Percentiles rank a stretch among this genome's conserved stretches.
Evolutionary conservation across 345 rosid genomes (phyloP).

Genomic region (Eucalyptus rudis): DNA sequence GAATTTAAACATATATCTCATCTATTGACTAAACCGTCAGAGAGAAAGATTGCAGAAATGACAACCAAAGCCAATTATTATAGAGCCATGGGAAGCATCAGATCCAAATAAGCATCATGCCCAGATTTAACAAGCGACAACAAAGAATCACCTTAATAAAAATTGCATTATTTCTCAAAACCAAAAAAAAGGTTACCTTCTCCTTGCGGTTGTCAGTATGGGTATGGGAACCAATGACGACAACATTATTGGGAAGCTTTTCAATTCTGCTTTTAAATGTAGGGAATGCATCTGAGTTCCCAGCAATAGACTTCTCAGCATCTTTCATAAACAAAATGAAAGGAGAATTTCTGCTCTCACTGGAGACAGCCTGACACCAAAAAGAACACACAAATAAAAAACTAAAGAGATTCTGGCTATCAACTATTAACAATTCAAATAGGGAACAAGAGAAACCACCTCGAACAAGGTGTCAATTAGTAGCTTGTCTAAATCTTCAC

Average conservation of each 20-base stretch:
- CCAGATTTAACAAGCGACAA: background rate
- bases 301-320: conserved; percentile 75
- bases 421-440: background rate
- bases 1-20: background rate
- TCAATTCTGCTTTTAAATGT: conserved; percentile 58
- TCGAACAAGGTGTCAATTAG: conserved; percentile 68
- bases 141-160: background rate
- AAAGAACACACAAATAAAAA: background rate
- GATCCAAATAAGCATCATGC: background rate
- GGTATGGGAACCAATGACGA: conserved; percentile 72
- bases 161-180: background rate
- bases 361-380: conserved; percentile 40
- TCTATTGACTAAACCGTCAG: background rate
- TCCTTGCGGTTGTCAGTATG: conserved; percentile 62
- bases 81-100: background rate
- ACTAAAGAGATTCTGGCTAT: background rate
- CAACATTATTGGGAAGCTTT: conserved; percentile 67
- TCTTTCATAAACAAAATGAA: conserved; percentile 90
- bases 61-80: background rate
- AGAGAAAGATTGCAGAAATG: background rate
- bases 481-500: conserved; percentile 50
- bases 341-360: conserved; percentile 68
- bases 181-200: conserved; percentile 39
- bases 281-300: conserved; percentile 50
- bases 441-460: conserved; percentile 25